Base-by-base conservation (phyloP, 257 asterid genomes). In the Lithospermum erythrorhizon region DNA sequence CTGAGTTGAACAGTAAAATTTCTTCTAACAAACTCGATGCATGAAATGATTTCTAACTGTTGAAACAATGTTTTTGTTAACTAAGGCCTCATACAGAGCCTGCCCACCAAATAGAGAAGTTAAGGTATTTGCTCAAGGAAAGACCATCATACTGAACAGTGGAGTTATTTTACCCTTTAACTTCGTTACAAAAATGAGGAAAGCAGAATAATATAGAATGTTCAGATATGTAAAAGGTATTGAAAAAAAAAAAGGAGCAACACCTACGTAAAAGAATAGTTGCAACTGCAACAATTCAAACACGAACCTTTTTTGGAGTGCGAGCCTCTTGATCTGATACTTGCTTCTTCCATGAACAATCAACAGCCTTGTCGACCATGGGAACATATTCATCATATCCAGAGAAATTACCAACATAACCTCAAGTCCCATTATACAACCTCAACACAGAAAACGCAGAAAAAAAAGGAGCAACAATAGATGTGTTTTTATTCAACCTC, bases 361-460 rank as follows among this genome's bases (percentile, higher is more conserved):
- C 99, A 63, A 93, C 99, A 57, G 91, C 96, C 81, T 93, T 93
- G 80, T 93, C 99, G 19, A 93, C 99, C 99, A 93, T 89, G n/a
- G 99, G 99, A 62, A 93, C 96, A 78, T 84, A 93, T 72, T 93
- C 99, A 52, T 93, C 99, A 73, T 89, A 89, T 62, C 94, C 96
- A 32, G 86, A 70, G 69, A 77, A 79, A 60, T 72, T 78, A 65
- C 76, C 76, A 23, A 69, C 64, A 61, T 73, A 73, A 68, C 81
- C 77, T 70, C 85, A 68, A 49, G 78, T 65, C 72, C 95, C 96
- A 64, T n/a, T n/a, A n/a, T n/a, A n/a, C n/a, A n/a, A n/a, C n/a
- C n/a, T n/a, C n/a, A n/a, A n/a, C n/a, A n/a, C n/a, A n/a, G n/a
- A n/a, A n/a, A n/a, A n/a, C n/a, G n/a, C n/a, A n/a, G n/a, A n/a